These are phyloP conservation scores for Boeremia lycopersici DNA, from an alignment of 2,329 filamentous ascomycete genomes.

Conservation along the genomic window DNA sequence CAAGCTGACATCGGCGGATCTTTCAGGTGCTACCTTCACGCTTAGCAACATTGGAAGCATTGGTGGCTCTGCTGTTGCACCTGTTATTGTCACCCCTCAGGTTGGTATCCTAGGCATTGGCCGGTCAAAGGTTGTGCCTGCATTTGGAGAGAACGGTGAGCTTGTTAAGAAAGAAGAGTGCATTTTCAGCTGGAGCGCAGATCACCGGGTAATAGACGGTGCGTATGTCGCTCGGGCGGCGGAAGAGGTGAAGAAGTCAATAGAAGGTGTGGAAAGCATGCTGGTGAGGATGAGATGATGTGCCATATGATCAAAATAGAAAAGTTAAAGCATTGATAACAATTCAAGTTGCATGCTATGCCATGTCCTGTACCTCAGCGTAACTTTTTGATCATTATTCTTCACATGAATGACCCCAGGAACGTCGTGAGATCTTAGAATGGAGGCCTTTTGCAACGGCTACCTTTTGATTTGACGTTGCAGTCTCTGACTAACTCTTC, in stretches of 20 bases:
- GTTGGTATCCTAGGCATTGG: conserved; percentile 92
- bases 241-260: conserved; percentile 74
- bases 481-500: too few relatives aligned
- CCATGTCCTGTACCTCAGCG: not conserved
- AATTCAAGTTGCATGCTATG: not conserved
- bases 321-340: not conserved
- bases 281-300: conserved; percentile 64
- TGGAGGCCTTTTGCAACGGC: not conserved
- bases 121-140: conserved; percentile 77
- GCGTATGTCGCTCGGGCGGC: conserved; percentile 93
- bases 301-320: not conserved
- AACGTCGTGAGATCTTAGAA: not conserved
- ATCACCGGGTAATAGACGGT: conserved; percentile 92
- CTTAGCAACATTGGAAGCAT: conserved; percentile 97
- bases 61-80: conserved; percentile 88
- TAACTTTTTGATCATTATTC: not conserved
- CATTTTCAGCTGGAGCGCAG: conserved; percentile 95
- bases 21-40: conserved; percentile 88
- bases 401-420: too few relatives aligned
- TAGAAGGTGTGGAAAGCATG: conserved; percentile 89
- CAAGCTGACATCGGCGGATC: conserved; percentile 74
- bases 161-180: conserved; percentile 79
- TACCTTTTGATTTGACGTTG: not conserved
- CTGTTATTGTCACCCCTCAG: conserved; percentile 88
- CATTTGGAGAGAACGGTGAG: conserved; percentile 65